These are phyloP conservation scores for Astragalus glycyphyllos DNA, from an alignment of 306 rosid species.

Conservation along the genomic window DNA sequence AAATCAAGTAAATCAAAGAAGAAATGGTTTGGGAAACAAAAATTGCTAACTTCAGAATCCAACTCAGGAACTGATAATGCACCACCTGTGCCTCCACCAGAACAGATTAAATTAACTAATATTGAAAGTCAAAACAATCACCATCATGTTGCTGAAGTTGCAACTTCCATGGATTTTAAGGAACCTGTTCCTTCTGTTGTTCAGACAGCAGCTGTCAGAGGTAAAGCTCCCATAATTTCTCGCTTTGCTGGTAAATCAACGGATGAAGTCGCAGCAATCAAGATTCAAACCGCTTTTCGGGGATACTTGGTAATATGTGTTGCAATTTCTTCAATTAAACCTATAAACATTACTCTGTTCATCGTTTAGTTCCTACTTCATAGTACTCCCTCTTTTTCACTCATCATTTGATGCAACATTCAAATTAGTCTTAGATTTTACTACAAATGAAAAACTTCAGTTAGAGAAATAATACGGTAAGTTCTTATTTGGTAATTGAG, in stretches of 20 bases:
- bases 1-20: constrained; percentile 75
- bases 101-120: constrained; percentile 60
- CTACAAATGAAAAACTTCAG: neutral
- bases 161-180: constrained; percentile 43
- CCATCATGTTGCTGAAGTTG: constrained; percentile 53
- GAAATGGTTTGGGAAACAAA: constrained; percentile 98
- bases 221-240: constrained; percentile 44
- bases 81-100: constrained; percentile 64
- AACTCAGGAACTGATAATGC: constrained; percentile 50
- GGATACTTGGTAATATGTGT: constrained; percentile 77
- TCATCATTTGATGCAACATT: constrained; percentile 13
- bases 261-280: constrained; percentile 85
- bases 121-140: constrained; percentile 57
- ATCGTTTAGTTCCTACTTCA: neutral
- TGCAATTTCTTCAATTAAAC: constrained; percentile 6
- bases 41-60: constrained; percentile 56
- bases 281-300: constrained; percentile 91
- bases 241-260: constrained; percentile 65
- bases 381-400: neutral
- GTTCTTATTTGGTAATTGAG: neutral
- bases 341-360: constrained; percentile 8
- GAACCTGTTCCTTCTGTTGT: constrained; percentile 47
- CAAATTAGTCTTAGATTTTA: neutral
- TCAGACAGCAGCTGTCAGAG: constrained; percentile 51
- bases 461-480: neutral